Evolutionary conservation across 1,284 basidiomycete genomes (phyloP).

Genomic region (Xerocomus minutiporus): DNA sequence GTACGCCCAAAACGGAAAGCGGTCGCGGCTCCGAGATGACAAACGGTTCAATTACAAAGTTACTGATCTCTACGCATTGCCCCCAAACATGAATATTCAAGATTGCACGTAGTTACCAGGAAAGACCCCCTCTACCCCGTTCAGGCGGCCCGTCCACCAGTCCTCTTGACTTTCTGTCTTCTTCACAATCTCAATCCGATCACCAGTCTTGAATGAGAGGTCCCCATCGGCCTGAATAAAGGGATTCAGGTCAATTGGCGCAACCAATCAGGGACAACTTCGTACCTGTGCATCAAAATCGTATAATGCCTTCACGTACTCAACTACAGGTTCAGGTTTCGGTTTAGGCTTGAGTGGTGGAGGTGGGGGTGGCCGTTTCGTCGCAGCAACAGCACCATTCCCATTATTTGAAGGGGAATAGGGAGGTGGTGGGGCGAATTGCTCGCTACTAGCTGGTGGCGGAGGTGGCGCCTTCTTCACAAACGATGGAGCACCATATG

Average conservation of each 20-base stretch:
- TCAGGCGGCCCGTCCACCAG: slow-evolving; percentile 95
- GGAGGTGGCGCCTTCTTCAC: slow-evolving; percentile 45
- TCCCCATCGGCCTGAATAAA: slow-evolving; percentile 80
- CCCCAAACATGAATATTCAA: slow-evolving; percentile 4
- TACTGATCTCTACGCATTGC: neutral
- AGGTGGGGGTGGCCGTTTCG: slow-evolving; percentile 83
- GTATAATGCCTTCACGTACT: slow-evolving; percentile 91
- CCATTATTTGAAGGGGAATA: slow-evolving; percentile 33
- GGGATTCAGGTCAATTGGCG: neutral
- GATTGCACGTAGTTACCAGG: slow-evolving; percentile 65
- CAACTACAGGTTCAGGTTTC: slow-evolving; percentile 58
- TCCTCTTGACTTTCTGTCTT: slow-evolving; percentile 83
- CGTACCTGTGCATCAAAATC: slow-evolving; percentile 84
- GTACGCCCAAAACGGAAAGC: neutral
- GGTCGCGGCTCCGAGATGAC: neutral
- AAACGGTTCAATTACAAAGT: neutral
- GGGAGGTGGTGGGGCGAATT: slow-evolving; percentile 44
- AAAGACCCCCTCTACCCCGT: slow-evolving; percentile 88
- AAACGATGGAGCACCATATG: slow-evolving; percentile 39
- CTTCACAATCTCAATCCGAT: slow-evolving; percentile 90
- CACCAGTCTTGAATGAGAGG: slow-evolving; percentile 87
- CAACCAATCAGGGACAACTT: neutral
- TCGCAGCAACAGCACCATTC: slow-evolving; percentile 32
- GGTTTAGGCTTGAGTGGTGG: slow-evolving; percentile 81
- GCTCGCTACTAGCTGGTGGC: slow-evolving; percentile 42